phyloP scores from a whole-genome alignment of 208 protist species.

The Trichomonas vaginalis region DNA sequence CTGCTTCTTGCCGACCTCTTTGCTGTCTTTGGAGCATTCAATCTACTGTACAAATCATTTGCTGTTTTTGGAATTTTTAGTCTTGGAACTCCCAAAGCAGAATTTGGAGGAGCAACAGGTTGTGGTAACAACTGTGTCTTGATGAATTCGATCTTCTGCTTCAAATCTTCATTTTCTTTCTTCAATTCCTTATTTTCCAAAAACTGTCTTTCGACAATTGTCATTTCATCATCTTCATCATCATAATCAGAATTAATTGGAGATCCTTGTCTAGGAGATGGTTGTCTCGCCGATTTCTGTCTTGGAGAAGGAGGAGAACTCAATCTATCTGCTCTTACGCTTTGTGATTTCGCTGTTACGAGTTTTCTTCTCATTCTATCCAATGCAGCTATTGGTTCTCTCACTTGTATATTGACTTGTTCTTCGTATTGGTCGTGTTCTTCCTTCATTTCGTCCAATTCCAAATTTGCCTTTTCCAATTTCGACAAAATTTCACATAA shows the following conservation, averaged over 20 bases:
- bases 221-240: neutral
- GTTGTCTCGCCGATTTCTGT: no score
- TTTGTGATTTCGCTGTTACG: neutral
- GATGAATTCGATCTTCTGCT: neutral
- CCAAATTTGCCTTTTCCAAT: neutral
- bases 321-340: neutral
- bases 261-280: neutral
- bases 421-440: neutral
- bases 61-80: neutral
- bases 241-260: no score
- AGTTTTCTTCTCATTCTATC: neutral
- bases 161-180: neutral
- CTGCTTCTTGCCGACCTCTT: neutral
- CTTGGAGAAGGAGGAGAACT: no score
- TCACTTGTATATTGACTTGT: neutral
- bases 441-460: neutral
- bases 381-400: neutral
- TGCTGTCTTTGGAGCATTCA: neutral
- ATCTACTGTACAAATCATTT: neutral
- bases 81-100: neutral
- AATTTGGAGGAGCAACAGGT: neutral
- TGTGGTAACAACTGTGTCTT: no score
- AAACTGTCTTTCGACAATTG: neutral
- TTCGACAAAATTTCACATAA: neutral
- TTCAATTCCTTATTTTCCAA: neutral